Evolutionary conservation across 2,329 filamentous ascomycete species (phyloP), one percentile per base, ranked within the genome.

Genomic region (Apiospora phragmitis): DNA sequence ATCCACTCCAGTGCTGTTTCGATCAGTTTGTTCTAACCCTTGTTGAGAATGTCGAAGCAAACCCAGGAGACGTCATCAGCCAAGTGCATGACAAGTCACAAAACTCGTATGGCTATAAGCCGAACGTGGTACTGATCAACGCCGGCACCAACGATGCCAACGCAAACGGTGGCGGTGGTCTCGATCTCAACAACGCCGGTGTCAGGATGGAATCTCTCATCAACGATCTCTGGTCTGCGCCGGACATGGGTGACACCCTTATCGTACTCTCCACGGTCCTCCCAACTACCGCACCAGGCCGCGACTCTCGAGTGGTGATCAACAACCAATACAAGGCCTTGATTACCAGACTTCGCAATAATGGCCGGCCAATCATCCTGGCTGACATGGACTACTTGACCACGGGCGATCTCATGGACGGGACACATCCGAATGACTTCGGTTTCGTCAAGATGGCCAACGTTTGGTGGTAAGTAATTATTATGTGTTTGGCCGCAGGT

Each of bases 261-360:
- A 74, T 81, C 21, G 75, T 81, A 26, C 70, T 81, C 7, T 81
- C 80, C 4, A 81, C 80, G 0, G 72, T 81, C 1, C 71, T 81
- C 5, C 77, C 76, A 3, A 77, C 66, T 8, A 69, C 29, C 7
- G 67, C 71, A 11, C 29, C 66, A 1, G 67, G 59, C 11, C 38
- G 62, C 24, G 38, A 67, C 24, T 43, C 42, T 8, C 29, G 66
- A 2, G 41, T 21, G 41, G 43, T 76, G 11, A 69, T 71, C 68
- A 80, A 74, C 70, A 29, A 55, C 8, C 76, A 80, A 67, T 79
- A 78, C 65, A 73, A 75, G 4, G 42, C 70, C 11, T 65, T 80
- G 2, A 78, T 71, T 5, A 73, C 47, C 1, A 21, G 49, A 3
- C 42, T 68, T 2, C 35, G 32, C 11, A 32, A n/a, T 9, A 49